Percentiles rank a stretch among this genome's conserved stretches.
Evolutionary conservation across 305 asterid genomes (phyloP).

Genomic region (Rubia tinctorum): DNA sequence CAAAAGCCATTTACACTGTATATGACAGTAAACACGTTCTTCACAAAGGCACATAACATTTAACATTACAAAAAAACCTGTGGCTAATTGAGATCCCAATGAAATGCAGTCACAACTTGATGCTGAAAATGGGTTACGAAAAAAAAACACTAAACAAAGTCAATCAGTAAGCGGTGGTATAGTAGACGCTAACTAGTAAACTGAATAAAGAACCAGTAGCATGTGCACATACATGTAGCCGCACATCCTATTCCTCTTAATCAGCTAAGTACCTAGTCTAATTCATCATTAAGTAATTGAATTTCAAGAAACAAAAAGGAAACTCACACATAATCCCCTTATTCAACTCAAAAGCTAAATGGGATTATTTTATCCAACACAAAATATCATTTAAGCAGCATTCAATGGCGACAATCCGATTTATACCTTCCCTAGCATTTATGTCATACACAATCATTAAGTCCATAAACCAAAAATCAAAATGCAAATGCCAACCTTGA

Average conservation of each 20-base stretch:
- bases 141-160: neutral
- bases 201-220: neutral
- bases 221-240: neutral
- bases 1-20: neutral
- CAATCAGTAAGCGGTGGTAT: neutral
- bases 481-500: conserved; percentile 43
- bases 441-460: neutral
- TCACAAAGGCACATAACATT: neutral
- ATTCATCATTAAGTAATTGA: neutral
- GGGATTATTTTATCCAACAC: neutral
- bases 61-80: neutral
- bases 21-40: neutral
- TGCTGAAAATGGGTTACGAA: neutral
- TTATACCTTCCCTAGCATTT: neutral
- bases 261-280: neutral
- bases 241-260: neutral
- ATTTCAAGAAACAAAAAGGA: neutral
- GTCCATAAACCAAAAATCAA: neutral
- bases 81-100: neutral
- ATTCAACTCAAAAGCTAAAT: neutral
- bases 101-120: neutral
- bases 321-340: neutral
- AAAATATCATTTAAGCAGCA: neutral
- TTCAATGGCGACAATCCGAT: neutral
- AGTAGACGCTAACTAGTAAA: neutral